phyloP scores from a whole-genome alignment of 495 filamentous ascomycete genomes.

The Extremus antarcticus region DNA sequence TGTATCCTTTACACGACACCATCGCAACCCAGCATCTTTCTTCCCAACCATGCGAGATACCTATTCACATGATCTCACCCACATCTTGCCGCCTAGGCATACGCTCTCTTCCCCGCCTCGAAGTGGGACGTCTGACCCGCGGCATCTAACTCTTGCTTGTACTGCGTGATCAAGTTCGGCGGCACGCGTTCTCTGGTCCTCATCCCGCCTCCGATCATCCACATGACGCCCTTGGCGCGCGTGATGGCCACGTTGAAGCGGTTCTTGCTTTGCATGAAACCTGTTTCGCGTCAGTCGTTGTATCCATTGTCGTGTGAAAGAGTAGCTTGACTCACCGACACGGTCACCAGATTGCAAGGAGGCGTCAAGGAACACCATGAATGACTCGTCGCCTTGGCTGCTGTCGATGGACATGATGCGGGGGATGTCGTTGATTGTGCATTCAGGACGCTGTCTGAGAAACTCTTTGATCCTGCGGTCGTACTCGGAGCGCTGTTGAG shows the following conservation, averaged over 20 bases:
- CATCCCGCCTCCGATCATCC: constrained; percentile 3
- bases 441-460: background rate
- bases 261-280: constrained; percentile 5
- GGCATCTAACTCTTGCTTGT: background rate
- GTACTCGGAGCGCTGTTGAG: constrained; percentile 2
- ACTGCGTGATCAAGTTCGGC: background rate
- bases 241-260: constrained; percentile 9
- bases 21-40: background rate
- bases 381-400: constrained; percentile 8
- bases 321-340: background rate
- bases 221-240: constrained; percentile 9
- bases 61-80: background rate
- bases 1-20: background rate
- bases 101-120: background rate
- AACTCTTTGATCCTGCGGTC: background rate
- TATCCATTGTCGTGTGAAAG: background rate
- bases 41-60: background rate
- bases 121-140: background rate
- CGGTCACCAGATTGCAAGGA: constrained; percentile 1
- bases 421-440: constrained; percentile 1
- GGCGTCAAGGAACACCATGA: constrained; percentile 6
- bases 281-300: background rate
- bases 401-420: constrained; percentile 5
- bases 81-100: background rate
- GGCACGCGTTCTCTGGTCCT: background rate